Evolutionary conservation across 1,139 yeast species (phyloP).

Genomic region (Diutina neorugosa): DNA sequence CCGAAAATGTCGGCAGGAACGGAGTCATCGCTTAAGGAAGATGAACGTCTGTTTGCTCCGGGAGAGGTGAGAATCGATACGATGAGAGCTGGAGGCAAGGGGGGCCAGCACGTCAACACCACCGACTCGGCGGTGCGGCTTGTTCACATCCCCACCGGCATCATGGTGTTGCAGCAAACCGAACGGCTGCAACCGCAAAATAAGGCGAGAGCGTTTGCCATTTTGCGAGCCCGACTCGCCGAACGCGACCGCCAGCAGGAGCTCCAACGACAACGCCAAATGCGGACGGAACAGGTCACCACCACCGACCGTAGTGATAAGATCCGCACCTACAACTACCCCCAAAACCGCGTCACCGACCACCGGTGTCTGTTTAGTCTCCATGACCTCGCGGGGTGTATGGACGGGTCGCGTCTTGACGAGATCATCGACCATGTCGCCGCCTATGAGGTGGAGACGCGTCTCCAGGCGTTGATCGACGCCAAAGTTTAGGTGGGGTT

Average conservation of each 20-base stretch:
- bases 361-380: slow-evolving; percentile 76
- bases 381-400: slow-evolving; percentile 70
- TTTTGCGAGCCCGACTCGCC: slow-evolving; percentile 74
- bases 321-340: slow-evolving; percentile 84
- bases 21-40: slow-evolving; percentile 41
- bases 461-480: slow-evolving; percentile 13
- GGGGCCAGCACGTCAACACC: slow-evolving; percentile 97
- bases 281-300: slow-evolving; percentile 74
- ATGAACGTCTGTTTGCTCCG: slow-evolving; percentile 67
- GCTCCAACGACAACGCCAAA: slow-evolving; percentile 50
- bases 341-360: slow-evolving; percentile 88
- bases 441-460: slow-evolving; percentile 1
- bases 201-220: slow-evolving; percentile 86
- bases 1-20: slow-evolving; percentile 65
- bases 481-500: no score
- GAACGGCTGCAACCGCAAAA: slow-evolving; percentile 92
- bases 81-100: slow-evolving; percentile 95
- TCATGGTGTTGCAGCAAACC: slow-evolving; percentile 83
- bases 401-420: slow-evolving; percentile 53
- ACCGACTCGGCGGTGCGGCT: slow-evolving; percentile 95
- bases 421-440: slow-evolving; percentile 12
- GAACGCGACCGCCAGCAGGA: slow-evolving; percentile 62
- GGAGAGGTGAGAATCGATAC: slow-evolving; percentile 89
- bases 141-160: slow-evolving; percentile 87
- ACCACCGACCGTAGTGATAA: slow-evolving; percentile 88